phyloP scores from a whole-genome alignment of 1,139 yeast species.

The Hanseniaspora gamundiae region DNA sequence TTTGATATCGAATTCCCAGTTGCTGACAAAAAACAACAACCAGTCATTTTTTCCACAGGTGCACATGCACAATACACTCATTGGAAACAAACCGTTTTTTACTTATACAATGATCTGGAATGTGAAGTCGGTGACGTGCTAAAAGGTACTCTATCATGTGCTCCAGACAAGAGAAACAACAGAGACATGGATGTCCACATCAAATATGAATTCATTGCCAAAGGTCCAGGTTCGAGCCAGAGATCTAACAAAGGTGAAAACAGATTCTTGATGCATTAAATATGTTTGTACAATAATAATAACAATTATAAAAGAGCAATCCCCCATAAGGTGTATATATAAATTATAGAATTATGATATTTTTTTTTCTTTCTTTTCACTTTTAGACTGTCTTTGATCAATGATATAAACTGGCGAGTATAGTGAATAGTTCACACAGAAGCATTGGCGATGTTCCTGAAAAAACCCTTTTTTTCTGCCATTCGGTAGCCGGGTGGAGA shows the following conservation, averaged over 20 bases:
- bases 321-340: too few species aligned
- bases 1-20: slow-evolving; percentile 82
- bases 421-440: too few species aligned
- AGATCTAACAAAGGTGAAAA: slow-evolving; percentile 33
- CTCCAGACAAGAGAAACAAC: slow-evolving; percentile 69
- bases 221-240: slow-evolving; percentile 37
- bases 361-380: too few species aligned
- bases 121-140: slow-evolving; percentile 67
- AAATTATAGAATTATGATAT: too few species aligned
- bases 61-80: slow-evolving; percentile 76
- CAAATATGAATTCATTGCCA: slow-evolving; percentile 40
- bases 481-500: too few species aligned
- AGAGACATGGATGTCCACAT: slow-evolving; percentile 72
- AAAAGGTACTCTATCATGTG: slow-evolving; percentile 57
- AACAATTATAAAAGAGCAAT: neutral
- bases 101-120: slow-evolving; percentile 71
- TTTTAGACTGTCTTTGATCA: too few species aligned
- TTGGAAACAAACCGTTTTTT: slow-evolving; percentile 97
- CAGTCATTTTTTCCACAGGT: slow-evolving; percentile 63
- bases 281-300: neutral
- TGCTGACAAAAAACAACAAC: slow-evolving; percentile 37
- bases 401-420: too few species aligned
- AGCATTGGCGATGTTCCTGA: too few species aligned
- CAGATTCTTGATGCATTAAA: slow-evolving; percentile 23
- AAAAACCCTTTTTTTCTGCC: too few species aligned